phyloP scores from a whole-genome alignment of 768 basidiomycete species.

The Sporobolomyces phaffii region DNA sequence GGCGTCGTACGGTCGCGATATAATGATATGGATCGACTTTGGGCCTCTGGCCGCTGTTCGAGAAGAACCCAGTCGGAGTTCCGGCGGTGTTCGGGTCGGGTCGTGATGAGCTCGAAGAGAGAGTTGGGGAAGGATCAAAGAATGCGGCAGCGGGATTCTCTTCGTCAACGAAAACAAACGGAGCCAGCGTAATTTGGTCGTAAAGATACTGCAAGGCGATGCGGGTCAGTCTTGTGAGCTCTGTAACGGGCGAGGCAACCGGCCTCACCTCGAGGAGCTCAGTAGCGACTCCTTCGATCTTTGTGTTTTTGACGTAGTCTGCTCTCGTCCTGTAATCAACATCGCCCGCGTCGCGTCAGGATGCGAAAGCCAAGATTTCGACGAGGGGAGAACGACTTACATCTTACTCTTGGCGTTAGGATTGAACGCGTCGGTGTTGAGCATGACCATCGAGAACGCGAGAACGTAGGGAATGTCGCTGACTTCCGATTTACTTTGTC shows the following conservation, averaged over 20 bases:
- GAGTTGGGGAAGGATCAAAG: constrained; percentile 6
- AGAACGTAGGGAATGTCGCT: constrained; percentile 72
- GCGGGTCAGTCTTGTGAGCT: too few species aligned
- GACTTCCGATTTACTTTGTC: constrained; percentile 47
- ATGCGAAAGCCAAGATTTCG: too few species aligned
- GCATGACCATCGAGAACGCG: constrained; percentile 96
- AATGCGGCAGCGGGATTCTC: constrained; percentile 52
- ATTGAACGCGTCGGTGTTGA: constrained; percentile 95
- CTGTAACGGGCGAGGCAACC: neutral
- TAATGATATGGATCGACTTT: constrained; percentile 89
- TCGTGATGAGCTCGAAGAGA: constrained; percentile 5
- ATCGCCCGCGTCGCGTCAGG: neutral
- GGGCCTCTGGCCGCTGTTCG: constrained; percentile 54
- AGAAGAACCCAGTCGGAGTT: constrained; percentile 42
- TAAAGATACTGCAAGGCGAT: constrained; percentile 66
- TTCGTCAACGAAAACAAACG: constrained; percentile 86
- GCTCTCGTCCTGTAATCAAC: constrained; percentile 55
- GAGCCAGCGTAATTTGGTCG: constrained; percentile 92
- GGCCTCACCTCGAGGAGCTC: constrained; percentile 75
- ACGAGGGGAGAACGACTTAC: constrained; percentile 46
- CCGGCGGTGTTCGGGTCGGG: constrained; percentile 10
- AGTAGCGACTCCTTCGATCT: constrained; percentile 70
- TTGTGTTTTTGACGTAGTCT: constrained; percentile 88
- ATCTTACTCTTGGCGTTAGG: constrained; percentile 96
- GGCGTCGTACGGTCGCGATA: constrained; percentile 71